Evolutionary conservation across 129 eudicot species (phyloP).

Genomic region (Arctium lappa): DNA sequence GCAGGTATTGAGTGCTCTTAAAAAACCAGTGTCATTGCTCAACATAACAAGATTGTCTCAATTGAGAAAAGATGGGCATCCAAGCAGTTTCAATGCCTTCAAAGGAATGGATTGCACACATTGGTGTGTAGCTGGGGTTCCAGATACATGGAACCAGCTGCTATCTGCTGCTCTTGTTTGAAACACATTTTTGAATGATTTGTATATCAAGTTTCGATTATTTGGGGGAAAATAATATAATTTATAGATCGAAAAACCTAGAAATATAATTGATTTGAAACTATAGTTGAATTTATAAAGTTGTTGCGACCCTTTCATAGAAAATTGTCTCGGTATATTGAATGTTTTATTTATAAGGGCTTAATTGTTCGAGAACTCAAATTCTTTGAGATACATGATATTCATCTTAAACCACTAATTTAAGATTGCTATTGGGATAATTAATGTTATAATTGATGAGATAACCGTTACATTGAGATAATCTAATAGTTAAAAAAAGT

Average conservation of each 20-base stretch:
- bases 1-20: constrained; percentile 33
- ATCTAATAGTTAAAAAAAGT: too few relatives aligned
- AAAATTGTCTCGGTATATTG: too few relatives aligned
- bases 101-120: constrained; percentile 71
- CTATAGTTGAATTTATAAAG: neutral
- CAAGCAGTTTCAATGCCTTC: constrained; percentile 39
- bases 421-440: too few relatives aligned
- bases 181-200: constrained; percentile 4
- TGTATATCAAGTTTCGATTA: neutral
- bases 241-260: neutral
- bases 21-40: constrained; percentile 41
- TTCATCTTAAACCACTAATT: too few relatives aligned
- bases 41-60: constrained; percentile 64
- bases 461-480: too few relatives aligned
- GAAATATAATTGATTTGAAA: neutral
- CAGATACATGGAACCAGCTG: constrained; percentile 75
- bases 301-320: neutral
- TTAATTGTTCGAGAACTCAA: too few relatives aligned
- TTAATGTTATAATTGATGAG: too few relatives aligned
- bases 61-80: constrained; percentile 78
- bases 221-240: neutral
- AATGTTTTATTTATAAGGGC: too few relatives aligned
- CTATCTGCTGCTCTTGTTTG: constrained; percentile 37
- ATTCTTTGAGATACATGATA: too few relatives aligned
- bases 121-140: constrained; percentile 81